Evolutionary conservation across 441 rosid species (phyloP).

Genomic region (Croton setiger): DNA sequence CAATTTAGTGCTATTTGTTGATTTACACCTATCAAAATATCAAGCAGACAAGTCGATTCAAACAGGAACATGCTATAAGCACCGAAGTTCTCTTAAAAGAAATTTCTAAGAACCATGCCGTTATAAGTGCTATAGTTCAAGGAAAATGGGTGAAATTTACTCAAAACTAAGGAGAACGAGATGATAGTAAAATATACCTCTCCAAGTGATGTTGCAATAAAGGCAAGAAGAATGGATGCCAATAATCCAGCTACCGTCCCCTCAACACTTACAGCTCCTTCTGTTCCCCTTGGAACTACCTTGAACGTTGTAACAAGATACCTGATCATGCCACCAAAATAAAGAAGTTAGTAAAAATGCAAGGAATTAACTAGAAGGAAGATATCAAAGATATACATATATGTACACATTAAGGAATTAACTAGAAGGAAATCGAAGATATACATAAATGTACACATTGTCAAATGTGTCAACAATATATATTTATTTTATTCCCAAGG

Average conservation of each 20-base stretch:
- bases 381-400: neutral
- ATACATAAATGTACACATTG: neutral
- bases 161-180: constrained; percentile 2
- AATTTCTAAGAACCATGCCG: neutral
- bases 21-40: too few species aligned
- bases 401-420: neutral
- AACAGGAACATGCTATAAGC: neutral
- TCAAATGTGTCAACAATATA: too few species aligned
- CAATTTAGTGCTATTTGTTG: too few species aligned
- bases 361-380: neutral
- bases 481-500: too few species aligned
- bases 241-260: constrained; percentile 88
- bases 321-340: constrained; percentile 31
- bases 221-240: constrained; percentile 73
- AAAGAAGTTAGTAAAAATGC: neutral
- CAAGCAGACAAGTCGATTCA: constrained; percentile 1
- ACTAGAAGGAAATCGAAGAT: too few species aligned
- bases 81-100: neutral
- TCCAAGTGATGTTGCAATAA: constrained; percentile 54
- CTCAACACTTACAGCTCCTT: constrained; percentile 93
- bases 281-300: constrained; percentile 93
- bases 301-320: constrained; percentile 79
- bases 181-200: constrained; percentile 46
- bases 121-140: too few species aligned
- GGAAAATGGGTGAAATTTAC: neutral